Percentiles rank a stretch among this genome's conserved stretches.
Conservation (phyloP, 805 yeast species). For the Millerago galiae region DNA sequence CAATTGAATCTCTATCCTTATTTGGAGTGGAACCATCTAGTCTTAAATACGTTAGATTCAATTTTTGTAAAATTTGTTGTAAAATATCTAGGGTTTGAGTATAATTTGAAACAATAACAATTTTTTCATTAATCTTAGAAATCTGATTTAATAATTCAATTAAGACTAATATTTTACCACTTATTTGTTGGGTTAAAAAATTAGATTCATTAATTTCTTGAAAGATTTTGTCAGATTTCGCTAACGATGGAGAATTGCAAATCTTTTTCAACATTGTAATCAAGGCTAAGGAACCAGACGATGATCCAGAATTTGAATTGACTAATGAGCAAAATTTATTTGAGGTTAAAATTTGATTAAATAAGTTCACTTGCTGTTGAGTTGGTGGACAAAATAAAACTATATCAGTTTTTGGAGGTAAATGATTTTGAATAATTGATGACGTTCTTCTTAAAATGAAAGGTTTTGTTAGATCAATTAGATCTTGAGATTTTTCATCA, state of each 20-base stretch:
- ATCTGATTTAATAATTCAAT: constrained; percentile 50
- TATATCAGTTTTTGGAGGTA: constrained; percentile 72
- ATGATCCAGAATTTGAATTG: constrained; percentile 8
- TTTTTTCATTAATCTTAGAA: constrained; percentile 52
- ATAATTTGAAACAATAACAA: constrained; percentile 80
- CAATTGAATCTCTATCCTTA: constrained; percentile 56
- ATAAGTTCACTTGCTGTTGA: constrained; percentile 46
- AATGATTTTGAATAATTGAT: constrained; percentile 44
- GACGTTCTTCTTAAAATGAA: constrained; percentile 74
- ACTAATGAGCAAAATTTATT: constrained; percentile 23
- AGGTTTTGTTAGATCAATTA: constrained; percentile 54
- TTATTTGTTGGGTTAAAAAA: constrained; percentile 8
- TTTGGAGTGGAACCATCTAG: constrained; percentile 83
- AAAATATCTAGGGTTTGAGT: constrained; percentile 81
- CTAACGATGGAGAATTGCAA: constrained; percentile 73
- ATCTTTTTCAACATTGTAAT: constrained; percentile 73
- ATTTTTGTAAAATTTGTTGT: constrained; percentile 45
- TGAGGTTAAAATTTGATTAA: constrained; percentile 38
- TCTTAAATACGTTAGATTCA: constrained; percentile 48
- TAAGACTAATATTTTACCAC: constrained; percentile 63
- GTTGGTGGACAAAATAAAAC: constrained; percentile 79
- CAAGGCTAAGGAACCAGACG: constrained; percentile 49
- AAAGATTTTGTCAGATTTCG: constrained; percentile 44
- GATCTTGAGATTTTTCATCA: constrained; percentile 51
- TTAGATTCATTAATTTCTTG: constrained; percentile 11